phyloP scores from a whole-genome alignment of 106 monocot species.

The Apostasia ramifera region DNA sequence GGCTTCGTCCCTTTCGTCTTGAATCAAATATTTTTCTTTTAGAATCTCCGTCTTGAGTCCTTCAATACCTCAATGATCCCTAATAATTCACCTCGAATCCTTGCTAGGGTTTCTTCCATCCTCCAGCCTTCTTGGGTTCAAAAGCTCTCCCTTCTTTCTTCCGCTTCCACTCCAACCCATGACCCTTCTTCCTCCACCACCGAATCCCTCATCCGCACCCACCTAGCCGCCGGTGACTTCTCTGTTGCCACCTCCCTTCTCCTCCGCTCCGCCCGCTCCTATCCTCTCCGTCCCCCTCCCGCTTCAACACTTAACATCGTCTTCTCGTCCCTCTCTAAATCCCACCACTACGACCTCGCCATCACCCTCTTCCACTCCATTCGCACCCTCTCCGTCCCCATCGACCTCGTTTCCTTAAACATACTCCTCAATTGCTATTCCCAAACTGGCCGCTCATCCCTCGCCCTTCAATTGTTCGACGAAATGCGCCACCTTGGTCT shows the following conservation, averaged over 20 bases:
- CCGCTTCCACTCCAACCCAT: not conserved
- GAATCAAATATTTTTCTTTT: no score
- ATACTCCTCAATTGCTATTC: slow-evolving; percentile 13
- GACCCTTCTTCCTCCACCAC: not conserved
- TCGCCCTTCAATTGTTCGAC: slow-evolving; percentile 26
- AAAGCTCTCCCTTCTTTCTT: not conserved
- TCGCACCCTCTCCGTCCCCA: not conserved
- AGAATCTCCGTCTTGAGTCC: no score
- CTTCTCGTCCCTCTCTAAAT: slow-evolving; percentile 14
- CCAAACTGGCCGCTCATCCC: slow-evolving; percentile 10
- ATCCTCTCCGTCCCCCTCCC: slow-evolving; percentile 1
- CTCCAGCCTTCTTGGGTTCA: not conserved
- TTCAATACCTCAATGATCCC: no score
- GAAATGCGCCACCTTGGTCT: slow-evolving; percentile 19
- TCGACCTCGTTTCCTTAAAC: slow-evolving; percentile 26
- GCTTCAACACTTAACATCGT: slow-evolving; percentile 12
- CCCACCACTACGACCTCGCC: slow-evolving; percentile 10
- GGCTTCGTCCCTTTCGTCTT: no score
- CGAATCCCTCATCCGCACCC: slow-evolving; percentile 10
- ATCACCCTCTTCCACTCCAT: slow-evolving; percentile 14
- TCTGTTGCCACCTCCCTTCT: slow-evolving; percentile 12
- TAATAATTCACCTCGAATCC: not conserved
- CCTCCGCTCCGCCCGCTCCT: not conserved
- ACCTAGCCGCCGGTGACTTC: slow-evolving; percentile 10
- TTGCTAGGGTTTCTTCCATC: not conserved